These are phyloP conservation scores for Boletus bicolor DNA, from an alignment of 768 basidiomycete genomes.

Conservation along the genomic window DNA sequence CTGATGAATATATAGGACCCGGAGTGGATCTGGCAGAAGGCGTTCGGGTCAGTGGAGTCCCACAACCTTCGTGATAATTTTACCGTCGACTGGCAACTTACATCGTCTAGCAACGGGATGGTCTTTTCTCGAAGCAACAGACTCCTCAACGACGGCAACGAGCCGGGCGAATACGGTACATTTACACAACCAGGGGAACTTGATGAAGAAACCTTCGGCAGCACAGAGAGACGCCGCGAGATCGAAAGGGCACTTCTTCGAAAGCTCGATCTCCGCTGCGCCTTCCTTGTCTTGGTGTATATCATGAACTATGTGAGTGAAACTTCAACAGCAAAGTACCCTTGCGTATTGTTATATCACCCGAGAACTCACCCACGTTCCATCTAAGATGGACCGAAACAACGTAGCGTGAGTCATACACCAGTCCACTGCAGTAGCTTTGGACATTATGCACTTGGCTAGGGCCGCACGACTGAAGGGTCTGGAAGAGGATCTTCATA, in stretches of 20 bases:
- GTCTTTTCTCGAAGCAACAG: neutral
- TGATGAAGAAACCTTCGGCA: constrained; percentile 36
- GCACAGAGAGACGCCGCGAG: constrained; percentile 32
- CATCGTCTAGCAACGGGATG: neutral
- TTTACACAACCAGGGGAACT: constrained; percentile 7
- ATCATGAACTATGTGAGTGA: constrained; percentile 45
- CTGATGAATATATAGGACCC: too few relatives aligned
- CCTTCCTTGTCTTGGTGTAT: constrained; percentile 44
- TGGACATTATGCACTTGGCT: neutral
- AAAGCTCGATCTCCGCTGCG: constrained; percentile 43
- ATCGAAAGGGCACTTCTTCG: constrained; percentile 42
- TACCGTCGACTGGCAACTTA: neutral
- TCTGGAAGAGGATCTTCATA: constrained; percentile 60
- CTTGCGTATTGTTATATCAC: neutral
- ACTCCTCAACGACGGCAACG: neutral
- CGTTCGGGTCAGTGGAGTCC: neutral
- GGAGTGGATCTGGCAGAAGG: too few relatives aligned
- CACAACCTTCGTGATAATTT: neutral
- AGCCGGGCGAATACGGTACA: neutral
- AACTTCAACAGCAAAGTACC: neutral
- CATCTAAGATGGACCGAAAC: constrained; percentile 60
- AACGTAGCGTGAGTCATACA: constrained; percentile 50
- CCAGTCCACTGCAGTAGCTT: neutral
- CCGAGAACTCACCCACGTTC: neutral
- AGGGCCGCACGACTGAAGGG: constrained; percentile 72